A percentile compares a stretch with the other conserved stretches of the same genome.
Evolutionary conservation across 139 green algal genomes (phyloP).

Genomic region (Haematococcus sp.): DNA sequence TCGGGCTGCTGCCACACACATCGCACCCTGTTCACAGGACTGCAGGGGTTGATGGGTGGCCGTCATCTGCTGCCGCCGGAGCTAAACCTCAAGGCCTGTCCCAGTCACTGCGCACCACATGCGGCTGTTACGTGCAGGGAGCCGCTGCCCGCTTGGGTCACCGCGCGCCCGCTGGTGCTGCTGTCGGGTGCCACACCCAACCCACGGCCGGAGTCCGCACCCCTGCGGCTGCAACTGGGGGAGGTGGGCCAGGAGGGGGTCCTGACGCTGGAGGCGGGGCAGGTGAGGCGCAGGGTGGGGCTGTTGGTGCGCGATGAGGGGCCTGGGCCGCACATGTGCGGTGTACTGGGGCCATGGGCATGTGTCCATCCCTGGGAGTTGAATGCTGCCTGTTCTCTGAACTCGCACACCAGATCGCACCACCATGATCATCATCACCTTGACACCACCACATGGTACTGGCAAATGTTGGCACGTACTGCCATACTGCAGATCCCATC

Average conservation of each 20-base stretch:
- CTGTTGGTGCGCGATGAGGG: background rate
- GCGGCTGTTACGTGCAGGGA: too few species aligned
- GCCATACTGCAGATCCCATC: background rate
- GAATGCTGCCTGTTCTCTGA: too few species aligned
- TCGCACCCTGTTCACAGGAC: too few species aligned
- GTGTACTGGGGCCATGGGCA: too few species aligned
- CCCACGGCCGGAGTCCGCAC: background rate
- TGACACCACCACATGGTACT: too few species aligned
- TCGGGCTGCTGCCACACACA: background rate
- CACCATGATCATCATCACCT: too few species aligned
- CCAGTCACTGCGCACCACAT: background rate
- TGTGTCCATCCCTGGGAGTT: too few species aligned
- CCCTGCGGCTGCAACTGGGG: background rate
- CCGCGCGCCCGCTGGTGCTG: background rate
- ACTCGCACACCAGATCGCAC: too few species aligned
- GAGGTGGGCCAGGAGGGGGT: background rate
- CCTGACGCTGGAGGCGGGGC: background rate
- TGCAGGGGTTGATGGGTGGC: too few species aligned
- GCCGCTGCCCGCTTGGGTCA: slow-evolving; percentile 9
- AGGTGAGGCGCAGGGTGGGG: background rate
- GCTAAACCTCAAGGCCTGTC: background rate
- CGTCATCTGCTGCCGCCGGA: too few species aligned
- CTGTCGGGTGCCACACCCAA: background rate
- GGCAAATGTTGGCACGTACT: too few species aligned
- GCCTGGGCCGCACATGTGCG: too few species aligned